Evolutionary conservation across 2,329 filamentous ascomycete genomes (phyloP).

Genomic region (Epichloe sylvatica): DNA sequence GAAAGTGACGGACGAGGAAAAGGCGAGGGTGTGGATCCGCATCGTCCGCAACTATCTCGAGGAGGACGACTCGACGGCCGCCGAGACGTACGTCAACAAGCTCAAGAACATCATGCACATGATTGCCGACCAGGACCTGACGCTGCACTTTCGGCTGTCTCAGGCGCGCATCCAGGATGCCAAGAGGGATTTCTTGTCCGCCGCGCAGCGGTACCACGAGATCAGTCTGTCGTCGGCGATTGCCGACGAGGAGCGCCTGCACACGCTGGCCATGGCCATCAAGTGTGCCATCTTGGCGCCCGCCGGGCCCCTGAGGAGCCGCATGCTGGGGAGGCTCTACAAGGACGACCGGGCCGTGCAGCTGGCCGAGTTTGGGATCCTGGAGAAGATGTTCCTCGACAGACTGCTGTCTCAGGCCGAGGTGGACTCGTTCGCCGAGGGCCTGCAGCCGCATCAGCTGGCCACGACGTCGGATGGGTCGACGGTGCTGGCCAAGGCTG

Average conservation of each 20-base stretch:
- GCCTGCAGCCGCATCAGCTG: conserved; percentile 74
- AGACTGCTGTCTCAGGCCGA: conserved; percentile 69
- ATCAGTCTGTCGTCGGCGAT: conserved; percentile 66
- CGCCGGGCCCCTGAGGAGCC: conserved; percentile 71
- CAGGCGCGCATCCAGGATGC: conserved; percentile 90
- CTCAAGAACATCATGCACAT: conserved; percentile 84
- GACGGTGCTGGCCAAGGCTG: conserved; percentile 83
- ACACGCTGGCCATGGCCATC: conserved; percentile 74
- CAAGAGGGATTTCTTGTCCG: conserved; percentile 76
- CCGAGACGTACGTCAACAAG: conserved; percentile 82
- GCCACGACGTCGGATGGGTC: conserved; percentile 80
- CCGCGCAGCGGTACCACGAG: conserved; percentile 75
- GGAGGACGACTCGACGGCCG: conserved; percentile 75
- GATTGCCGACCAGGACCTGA: conserved; percentile 58
- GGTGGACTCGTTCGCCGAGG: conserved; percentile 70
- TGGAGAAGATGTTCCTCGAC: conserved; percentile 97
- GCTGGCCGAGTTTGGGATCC: conserved; percentile 68
- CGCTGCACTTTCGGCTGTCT: conserved; percentile 76
- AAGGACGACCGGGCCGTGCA: conserved; percentile 75
- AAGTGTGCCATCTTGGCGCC: conserved; percentile 87
- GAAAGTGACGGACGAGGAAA: conserved; percentile 66
- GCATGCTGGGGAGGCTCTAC: conserved; percentile 70
- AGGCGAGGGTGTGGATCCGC: conserved; percentile 77
- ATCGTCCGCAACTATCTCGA: conserved; percentile 92
- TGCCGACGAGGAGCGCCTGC: conserved; percentile 73